These are phyloP conservation scores for Leucocoprinus sp. DNA, from an alignment of 768 basidiomycete species.

Conservation along the genomic window DNA sequence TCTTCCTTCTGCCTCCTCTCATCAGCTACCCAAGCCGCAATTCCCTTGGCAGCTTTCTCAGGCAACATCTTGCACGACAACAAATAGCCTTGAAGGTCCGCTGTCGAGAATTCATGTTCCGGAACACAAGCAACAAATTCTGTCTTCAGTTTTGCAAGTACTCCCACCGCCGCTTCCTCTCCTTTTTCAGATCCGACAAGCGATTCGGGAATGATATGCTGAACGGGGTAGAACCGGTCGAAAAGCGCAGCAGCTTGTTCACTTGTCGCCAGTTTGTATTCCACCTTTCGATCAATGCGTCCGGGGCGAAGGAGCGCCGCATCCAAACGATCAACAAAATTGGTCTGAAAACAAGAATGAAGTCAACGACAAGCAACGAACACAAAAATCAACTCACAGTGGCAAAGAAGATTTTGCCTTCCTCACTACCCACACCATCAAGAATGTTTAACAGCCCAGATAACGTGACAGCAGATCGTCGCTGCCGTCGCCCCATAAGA, in stretches of 20 bases:
- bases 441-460: constrained; percentile 51
- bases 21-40: constrained; percentile 34
- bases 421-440: constrained; percentile 54
- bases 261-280: constrained; percentile 40
- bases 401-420: constrained; percentile 54
- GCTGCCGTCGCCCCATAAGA: not conserved
- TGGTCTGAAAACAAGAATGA: constrained; percentile 28
- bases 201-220: constrained; percentile 15
- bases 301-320: constrained; percentile 49
- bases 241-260: constrained; percentile 42
- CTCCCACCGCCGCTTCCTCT: constrained; percentile 5
- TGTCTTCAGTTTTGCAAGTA: constrained; percentile 25
- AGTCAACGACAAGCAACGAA: not conserved
- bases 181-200: constrained; percentile 13
- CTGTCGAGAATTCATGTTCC: constrained; percentile 42
- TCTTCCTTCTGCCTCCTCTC: constrained; percentile 26
- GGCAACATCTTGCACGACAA: constrained; percentile 36
- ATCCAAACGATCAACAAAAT: constrained; percentile 48
- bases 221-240: constrained; percentile 38
- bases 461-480: constrained; percentile 35
- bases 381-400: constrained; percentile 29
- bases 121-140: constrained; percentile 38
- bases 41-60: constrained; percentile 23
- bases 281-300: constrained; percentile 45
- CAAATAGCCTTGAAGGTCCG: constrained; percentile 55